phyloP scores from a whole-genome alignment of 2,329 filamentous ascomycete species.

The Emericellopsis cladophorae region DNA sequence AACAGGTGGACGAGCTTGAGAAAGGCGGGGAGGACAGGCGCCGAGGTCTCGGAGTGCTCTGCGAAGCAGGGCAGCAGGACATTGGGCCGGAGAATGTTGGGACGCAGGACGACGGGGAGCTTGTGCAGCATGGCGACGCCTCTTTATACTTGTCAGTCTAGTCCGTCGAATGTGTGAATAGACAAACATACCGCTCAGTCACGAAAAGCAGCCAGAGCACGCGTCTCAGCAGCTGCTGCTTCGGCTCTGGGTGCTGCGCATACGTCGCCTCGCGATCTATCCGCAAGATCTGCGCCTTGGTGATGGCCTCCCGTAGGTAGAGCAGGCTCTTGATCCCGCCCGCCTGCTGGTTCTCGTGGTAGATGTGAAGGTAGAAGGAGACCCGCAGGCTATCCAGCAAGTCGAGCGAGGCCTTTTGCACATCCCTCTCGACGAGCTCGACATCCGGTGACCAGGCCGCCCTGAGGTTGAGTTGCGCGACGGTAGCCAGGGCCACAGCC shows the following conservation, averaged over 20 bases:
- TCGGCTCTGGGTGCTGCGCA: conserved; percentile 15
- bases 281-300: conserved; percentile 33
- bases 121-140: conserved; percentile 37
- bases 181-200: conserved; percentile 22
- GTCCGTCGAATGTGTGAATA: neutral
- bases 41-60: conserved; percentile 21
- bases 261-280: conserved; percentile 31
- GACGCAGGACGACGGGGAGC: conserved; percentile 29
- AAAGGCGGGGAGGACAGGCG: conserved; percentile 33
- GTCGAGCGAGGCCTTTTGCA: conserved; percentile 13
- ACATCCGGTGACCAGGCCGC: conserved; percentile 12
- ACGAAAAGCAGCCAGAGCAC: conserved; percentile 35
- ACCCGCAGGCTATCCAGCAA: conserved; percentile 28
- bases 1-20: conserved; percentile 34
- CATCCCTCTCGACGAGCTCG: conserved; percentile 13
- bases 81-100: conserved; percentile 27
- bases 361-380: conserved; percentile 38
- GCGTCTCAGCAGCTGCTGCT: conserved; percentile 30
- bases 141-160: conserved; percentile 11
- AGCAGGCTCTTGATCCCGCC: conserved; percentile 32
- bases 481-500: conserved; percentile 31
- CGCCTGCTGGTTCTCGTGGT: conserved; percentile 32
- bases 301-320: conserved; percentile 36
- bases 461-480: conserved; percentile 32
- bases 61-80: conserved; percentile 19